Conservation (phyloP, 2,329 filamentous ascomycete species). For the Penicillium sp. region DNA sequence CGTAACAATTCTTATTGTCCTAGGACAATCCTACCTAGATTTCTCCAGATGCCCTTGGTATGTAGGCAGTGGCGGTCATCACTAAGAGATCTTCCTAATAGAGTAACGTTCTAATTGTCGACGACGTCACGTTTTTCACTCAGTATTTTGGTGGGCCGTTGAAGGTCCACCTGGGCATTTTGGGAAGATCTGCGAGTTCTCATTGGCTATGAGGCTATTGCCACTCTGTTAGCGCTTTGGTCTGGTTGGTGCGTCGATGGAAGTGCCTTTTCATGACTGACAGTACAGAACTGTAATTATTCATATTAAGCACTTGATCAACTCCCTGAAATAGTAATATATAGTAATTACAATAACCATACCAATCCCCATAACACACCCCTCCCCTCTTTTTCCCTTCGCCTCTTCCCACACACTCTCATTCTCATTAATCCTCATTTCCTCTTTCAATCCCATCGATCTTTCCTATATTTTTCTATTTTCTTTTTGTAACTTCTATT, state of each 20-base stretch:
- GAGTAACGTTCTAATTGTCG: conserved; percentile 11
- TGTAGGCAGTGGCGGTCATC: not conserved
- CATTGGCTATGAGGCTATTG: conserved; percentile 2
- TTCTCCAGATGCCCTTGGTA: not conserved
- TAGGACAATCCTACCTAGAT: not conserved
- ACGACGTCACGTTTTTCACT: conserved; percentile 21
- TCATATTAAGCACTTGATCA: not conserved
- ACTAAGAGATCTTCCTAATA: not conserved
- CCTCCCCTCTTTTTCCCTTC: conserved; percentile 31
- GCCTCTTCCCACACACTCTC: conserved; percentile 21
- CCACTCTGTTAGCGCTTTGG: conserved; percentile 7
- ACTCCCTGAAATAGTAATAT: not conserved
- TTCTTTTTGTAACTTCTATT: conserved; percentile 23
- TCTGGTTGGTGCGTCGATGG: conserved; percentile 18
- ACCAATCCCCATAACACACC: conserved; percentile 26
- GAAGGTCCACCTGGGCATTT: not conserved
- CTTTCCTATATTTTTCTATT: conserved; percentile 24
- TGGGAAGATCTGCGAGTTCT: not conserved
- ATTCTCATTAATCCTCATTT: conserved; percentile 12
- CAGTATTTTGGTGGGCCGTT: conserved; percentile 8
- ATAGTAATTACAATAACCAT: not conserved
- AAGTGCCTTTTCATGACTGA: not conserved
- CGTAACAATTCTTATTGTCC: conserved; percentile 6
- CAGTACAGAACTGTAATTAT: not conserved
- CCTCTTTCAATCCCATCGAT: conserved; percentile 15